Base-by-base conservation (phyloP, 2,329 filamentous ascomycete genomes). In the Pestalotiopsis sp. region DNA sequence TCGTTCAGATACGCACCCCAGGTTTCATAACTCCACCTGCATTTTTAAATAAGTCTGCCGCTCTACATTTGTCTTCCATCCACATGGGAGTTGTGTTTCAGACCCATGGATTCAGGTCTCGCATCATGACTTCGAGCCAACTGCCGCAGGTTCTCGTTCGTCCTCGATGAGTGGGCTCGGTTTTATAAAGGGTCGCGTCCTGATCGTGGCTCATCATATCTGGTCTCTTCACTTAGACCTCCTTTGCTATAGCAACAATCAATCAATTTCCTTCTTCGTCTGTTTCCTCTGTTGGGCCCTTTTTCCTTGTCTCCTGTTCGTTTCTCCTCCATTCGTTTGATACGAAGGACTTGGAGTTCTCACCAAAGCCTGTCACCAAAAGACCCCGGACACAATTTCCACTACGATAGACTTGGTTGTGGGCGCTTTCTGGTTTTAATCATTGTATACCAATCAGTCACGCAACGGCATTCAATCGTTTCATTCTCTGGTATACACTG, bases 1-100 rank as follows among this genome's bases (percentile, higher is more conserved):
- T 76, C 74, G 73, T 83, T 84, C 78, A 82, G 84, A 87, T 79
- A 87, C 86, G 83, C 78, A 71, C 78, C 77, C 77, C 74, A 72
- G 76, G 86, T 89, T 88, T 88, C 86, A 87, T 81, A 77, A 78
- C 76, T 72, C 71, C 76, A 73, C 75, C 75, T 77, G 76, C 77
- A 76, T 77, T 69, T 73, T 70, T 73, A 23, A 75, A 74, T 75
- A 74, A 72, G 74, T 75, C 73, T 70, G 72, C 77, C 74, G 72
- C 76, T 73, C 74, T 78, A 72, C 77, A 78, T 57, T 67, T 68
- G 72, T 73, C 74, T 66, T 63, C 65, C 57, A 68, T 67, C 65
- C 71, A 71, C 70, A 74, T 72, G 74, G 72, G 73, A 71, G 75
- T 73, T 77, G 70, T 74, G 77, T 79, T 79, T 80, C 77, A 78